Evolutionary conservation across 805 yeast species (phyloP).

Genomic region (Teunomyces cretensis): DNA sequence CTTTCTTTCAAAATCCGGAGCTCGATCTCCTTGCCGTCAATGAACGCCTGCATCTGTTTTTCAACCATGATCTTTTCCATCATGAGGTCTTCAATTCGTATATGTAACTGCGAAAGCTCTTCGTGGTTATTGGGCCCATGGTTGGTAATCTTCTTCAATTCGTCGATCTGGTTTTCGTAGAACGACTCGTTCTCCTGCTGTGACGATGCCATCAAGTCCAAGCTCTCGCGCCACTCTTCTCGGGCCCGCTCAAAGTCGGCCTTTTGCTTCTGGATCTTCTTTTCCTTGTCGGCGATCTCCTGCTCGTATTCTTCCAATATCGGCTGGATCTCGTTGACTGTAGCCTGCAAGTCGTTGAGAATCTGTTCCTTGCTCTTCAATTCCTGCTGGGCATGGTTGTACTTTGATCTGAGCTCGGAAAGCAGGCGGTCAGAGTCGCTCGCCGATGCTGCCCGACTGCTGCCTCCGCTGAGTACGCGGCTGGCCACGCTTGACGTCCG

Average conservation of each 20-base stretch:
- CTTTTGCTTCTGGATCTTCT: slow-evolving; percentile 46
- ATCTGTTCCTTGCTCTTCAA: slow-evolving; percentile 46
- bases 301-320: slow-evolving; percentile 46
- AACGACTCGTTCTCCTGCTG: slow-evolving; percentile 55
- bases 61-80: slow-evolving; percentile 14
- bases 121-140: neutral
- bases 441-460: too few relatives aligned
- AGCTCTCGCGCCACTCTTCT: slow-evolving; percentile 57
- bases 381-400: slow-evolving; percentile 19
- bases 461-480: too few relatives aligned
- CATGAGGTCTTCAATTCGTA: slow-evolving; percentile 11
- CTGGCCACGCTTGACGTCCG: too few relatives aligned
- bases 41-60: slow-evolving; percentile 13
- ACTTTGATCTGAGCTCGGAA: slow-evolving; percentile 21
- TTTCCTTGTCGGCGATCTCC: slow-evolving; percentile 45
- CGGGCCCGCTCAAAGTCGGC: slow-evolving; percentile 52
- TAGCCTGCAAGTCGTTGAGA: slow-evolving; percentile 46
- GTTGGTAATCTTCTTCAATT: slow-evolving; percentile 14
- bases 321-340: slow-evolving; percentile 51
- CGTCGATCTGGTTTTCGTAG: slow-evolving; percentile 46
- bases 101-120: slow-evolving; percentile 9
- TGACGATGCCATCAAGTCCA: slow-evolving; percentile 54
- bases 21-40: slow-evolving; percentile 13
- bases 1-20: slow-evolving; percentile 9
- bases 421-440: slow-evolving; percentile 13